A percentile compares a stretch with the other conserved stretches of the same genome.
Conservation (phyloP, 23 red algal species). For the Gracilariopsis chorda region DNA sequence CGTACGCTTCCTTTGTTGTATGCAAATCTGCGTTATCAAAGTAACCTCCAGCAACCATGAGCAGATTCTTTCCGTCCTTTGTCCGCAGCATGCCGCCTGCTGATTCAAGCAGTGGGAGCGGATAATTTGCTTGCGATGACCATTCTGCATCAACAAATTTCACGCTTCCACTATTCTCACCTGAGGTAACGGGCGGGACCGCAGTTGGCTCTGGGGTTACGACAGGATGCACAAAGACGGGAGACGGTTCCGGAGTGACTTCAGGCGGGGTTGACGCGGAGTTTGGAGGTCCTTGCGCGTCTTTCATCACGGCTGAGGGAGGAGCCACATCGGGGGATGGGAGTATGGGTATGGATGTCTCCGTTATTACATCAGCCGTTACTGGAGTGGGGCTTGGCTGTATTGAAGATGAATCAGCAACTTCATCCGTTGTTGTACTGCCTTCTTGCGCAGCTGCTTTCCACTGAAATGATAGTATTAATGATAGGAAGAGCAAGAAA, state of each 20-base stretch:
- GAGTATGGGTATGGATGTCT: no score
- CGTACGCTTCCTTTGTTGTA: conserved; percentile 13
- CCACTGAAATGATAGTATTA: no score
- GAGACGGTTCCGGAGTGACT: neutral
- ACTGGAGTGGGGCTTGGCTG: no score
- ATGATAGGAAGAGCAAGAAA: no score
- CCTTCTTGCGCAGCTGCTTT: no score
- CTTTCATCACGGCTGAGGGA: no score
- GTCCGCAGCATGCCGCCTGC: conserved; percentile 1
- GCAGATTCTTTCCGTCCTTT: neutral
- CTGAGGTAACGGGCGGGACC: neutral
- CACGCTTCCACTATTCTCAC: neutral
- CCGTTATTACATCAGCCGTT: no score
- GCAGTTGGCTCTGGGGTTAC: neutral
- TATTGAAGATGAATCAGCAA: no score
- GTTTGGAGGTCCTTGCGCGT: neutral
- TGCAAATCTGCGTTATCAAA: neutral
- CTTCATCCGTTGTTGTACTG: no score
- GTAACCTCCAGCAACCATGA: conserved; percentile 22
- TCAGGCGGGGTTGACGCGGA: neutral
- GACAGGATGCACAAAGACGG: neutral
- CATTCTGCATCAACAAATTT: neutral
- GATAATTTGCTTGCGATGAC: neutral
- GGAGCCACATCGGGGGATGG: no score
- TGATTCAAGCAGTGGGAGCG: conserved; percentile 8